Percentiles rank a stretch among this genome's conserved stretches.
phyloP scores from a whole-genome alignment of 2,329 filamentous ascomycete genomes.

The Onygenales sp. region DNA sequence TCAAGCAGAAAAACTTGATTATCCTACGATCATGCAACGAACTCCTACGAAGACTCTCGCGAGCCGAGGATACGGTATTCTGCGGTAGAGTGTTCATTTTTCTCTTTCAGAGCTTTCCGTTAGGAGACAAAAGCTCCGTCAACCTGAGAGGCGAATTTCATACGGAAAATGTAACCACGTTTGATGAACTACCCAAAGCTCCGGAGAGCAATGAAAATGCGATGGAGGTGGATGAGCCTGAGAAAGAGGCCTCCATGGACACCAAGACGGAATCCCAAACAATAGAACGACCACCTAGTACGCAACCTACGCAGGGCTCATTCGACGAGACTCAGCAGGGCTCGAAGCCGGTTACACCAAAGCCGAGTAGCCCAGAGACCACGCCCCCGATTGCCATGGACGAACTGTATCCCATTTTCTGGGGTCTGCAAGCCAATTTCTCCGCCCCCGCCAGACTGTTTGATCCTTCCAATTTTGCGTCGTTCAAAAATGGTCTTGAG shows the following conservation, averaged over 20 bases:
- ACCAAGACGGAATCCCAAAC: constrained; percentile 12
- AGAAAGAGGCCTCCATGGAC: constrained; percentile 21
- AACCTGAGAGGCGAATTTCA: constrained; percentile 96
- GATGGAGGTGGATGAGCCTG: constrained; percentile 58
- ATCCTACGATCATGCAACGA: constrained; percentile 95
- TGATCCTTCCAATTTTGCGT: constrained; percentile 54
- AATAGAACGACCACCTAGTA: constrained; percentile 8
- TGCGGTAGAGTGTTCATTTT: constrained; percentile 98
- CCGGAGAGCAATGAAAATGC: constrained; percentile 35
- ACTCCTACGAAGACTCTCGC: constrained; percentile 81
- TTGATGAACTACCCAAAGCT: constrained; percentile 48
- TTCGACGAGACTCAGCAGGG: constrained; percentile 10
- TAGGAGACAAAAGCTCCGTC: constrained; percentile 94
- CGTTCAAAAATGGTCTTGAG: constrained; percentile 55
- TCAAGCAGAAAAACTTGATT: constrained; percentile 74
- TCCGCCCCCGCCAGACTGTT: constrained; percentile 83
- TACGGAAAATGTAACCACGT: constrained; percentile 84
- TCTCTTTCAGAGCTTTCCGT: constrained; percentile 92
- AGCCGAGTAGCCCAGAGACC: constrained; percentile 10
- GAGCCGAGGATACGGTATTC: constrained; percentile 93
- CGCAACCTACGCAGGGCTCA: background rate
- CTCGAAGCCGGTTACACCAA: constrained; percentile 13
- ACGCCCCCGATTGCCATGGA: constrained; percentile 56
- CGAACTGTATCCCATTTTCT: constrained; percentile 80
- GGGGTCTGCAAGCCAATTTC: constrained; percentile 85